Conservation (phyloP, 164 flowering plant genomes). For the Magnolia officinalis region DNA sequence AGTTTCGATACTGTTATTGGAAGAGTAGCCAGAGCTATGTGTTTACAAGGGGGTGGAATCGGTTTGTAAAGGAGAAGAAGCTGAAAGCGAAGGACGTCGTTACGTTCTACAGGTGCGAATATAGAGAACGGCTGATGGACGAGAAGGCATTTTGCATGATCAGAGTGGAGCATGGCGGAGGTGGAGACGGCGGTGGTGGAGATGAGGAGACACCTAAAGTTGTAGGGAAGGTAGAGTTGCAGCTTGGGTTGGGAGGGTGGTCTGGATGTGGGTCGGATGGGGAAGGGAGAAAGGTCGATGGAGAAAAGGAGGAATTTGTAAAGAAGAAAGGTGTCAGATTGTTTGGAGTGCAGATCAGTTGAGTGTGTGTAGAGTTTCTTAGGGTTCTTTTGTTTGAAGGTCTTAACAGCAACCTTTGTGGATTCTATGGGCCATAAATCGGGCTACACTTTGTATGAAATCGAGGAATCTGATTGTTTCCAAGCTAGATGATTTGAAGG, state of each 20-base stretch:
- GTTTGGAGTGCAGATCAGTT: constrained; percentile 38
- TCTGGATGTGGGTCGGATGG: background rate
- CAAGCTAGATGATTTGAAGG: no score
- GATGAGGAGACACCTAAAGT: background rate
- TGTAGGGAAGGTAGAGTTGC: constrained; percentile 12
- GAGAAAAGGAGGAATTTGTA: background rate
- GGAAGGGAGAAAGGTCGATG: constrained; percentile 9
- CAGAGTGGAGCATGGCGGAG: constrained; percentile 14
- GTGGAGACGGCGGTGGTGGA: background rate
- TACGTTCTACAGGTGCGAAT: constrained; percentile 36
- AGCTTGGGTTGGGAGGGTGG: constrained; percentile 13
- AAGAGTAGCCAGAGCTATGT: constrained; percentile 83
- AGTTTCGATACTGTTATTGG: constrained; percentile 82
- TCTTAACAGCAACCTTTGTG: no score
- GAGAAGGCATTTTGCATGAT: constrained; percentile 20
- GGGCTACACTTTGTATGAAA: no score
- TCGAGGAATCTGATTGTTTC: no score
- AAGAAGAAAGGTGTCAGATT: constrained; percentile 24
- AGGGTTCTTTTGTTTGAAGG: no score
- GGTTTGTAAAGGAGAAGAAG: constrained; percentile 61
- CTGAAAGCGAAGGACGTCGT: constrained; percentile 51
- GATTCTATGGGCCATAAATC: no score
- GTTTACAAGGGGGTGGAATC: constrained; percentile 74
- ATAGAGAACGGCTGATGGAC: constrained; percentile 8
- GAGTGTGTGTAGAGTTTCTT: background rate